A percentile compares a stretch with the other conserved stretches of the same genome.
phyloP scores from a whole-genome alignment of 805 yeast genomes.

The Lipomyces sp. region DNA sequence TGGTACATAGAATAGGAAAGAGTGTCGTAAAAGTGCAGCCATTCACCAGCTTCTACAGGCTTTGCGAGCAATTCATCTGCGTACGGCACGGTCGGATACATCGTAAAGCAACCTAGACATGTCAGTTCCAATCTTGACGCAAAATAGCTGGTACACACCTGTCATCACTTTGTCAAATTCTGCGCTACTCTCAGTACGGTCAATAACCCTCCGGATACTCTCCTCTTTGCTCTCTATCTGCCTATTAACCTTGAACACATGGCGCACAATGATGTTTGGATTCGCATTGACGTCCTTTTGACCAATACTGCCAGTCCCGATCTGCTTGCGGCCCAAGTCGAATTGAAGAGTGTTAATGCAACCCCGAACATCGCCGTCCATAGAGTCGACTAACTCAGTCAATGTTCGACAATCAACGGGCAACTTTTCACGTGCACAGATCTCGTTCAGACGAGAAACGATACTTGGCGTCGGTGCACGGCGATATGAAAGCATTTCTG shows the following conservation, averaged over 20 bases:
- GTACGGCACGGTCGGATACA: constrained; percentile 64
- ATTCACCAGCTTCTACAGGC: constrained; percentile 69
- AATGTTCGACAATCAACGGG: constrained; percentile 56
- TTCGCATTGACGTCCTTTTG: constrained; percentile 64
- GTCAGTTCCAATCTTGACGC: constrained; percentile 1
- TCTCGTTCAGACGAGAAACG: constrained; percentile 55
- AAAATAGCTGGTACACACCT: neutral
- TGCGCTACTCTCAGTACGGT: constrained; percentile 53
- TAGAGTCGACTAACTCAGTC: constrained; percentile 66
- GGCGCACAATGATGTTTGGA: constrained; percentile 70
- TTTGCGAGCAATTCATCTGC: constrained; percentile 66
- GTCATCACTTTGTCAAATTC: constrained; percentile 66
- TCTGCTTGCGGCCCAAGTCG: constrained; percentile 41
- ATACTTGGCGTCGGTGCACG: constrained; percentile 59
- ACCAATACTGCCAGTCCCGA: constrained; percentile 19
- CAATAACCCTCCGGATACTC: constrained; percentile 53
- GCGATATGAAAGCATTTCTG: constrained; percentile 72
- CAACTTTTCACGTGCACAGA: constrained; percentile 61
- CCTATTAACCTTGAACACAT: constrained; percentile 61
- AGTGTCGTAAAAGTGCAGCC: constrained; percentile 76
- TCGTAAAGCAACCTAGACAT: constrained; percentile 61
- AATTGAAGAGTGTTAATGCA: constrained; percentile 86
- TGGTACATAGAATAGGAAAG: constrained; percentile 50
- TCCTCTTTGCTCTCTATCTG: neutral
- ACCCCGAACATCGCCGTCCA: constrained; percentile 84